Evolutionary conservation across 345 rosid species (phyloP), one percentile per base, ranked within the genome.

Genomic region (Boechera stricta): DNA sequence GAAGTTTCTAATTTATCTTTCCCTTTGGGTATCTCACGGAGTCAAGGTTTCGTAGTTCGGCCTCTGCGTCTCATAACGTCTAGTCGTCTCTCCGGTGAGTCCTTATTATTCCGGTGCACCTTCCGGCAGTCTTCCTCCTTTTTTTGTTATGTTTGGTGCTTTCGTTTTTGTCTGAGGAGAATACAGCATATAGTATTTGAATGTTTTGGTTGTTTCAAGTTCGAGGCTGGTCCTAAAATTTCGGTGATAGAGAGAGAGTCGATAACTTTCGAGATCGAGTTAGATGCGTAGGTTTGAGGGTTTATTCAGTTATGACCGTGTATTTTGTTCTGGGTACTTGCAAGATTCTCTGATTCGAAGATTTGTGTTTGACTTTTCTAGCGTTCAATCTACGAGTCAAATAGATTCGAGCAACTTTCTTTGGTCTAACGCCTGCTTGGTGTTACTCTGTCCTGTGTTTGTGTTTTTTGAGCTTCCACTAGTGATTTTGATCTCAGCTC

Each of bases 281-380:
- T 56, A 24, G 66, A 6, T 72, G 10, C 10, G 10, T 61, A 12
- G 7, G 26, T 67, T 1, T 61, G 1, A 28, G 26, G n/a, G 59
- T 16, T 61, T 6, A 67, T 73, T 61, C 5, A 26, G 75, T 55
- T 16, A 44, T 53, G 52, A 11, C 6, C 38, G 15, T 67, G 29
- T 33, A 10, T 4, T 11, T 39, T 15, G n/a, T 51, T 54, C 13
- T 53, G 6, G 12, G 7, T 21, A 3, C 26, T 44, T n/a, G 33
- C 38, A 29, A 38, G 21, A 57, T 39, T 62, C 33, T 64, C 52
- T 13, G 6, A 28, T 56, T 51, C 51, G 18, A 33, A 52, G 74
- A 64, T 72, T 73, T 65, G 71, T 52, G 71, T 79, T 74, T 79
- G 82, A 73, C 82, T 79, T 79, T 73, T 53, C 4, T 62, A 52